Conservation (phyloP, 2,329 filamentous ascomycete species). For the Coniosporium uncinatum region DNA sequence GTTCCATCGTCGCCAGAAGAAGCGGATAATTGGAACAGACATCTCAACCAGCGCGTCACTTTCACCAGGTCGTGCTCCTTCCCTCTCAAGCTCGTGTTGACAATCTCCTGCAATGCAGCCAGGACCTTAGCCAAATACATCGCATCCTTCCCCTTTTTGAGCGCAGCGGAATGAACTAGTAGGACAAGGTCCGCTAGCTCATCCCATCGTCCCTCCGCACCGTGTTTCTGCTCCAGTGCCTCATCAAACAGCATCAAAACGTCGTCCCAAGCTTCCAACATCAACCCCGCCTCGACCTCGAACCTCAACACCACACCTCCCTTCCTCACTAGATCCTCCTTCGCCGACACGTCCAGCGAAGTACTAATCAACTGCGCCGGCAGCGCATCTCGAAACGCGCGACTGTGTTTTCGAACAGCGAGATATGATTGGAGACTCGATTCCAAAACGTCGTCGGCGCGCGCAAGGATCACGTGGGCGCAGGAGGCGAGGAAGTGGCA, state of each 20-base stretch:
- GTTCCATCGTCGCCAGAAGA: too few relatives aligned
- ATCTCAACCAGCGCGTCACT: conserved; percentile 73
- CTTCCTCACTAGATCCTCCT: conserved; percentile 53
- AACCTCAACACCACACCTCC: conserved; percentile 64
- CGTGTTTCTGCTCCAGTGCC: too few relatives aligned
- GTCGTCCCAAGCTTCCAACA: conserved; percentile 61
- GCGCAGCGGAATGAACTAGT: conserved; percentile 30
- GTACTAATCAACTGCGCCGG: conserved; percentile 27
- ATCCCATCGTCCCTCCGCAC: conserved; percentile 21
- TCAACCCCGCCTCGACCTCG: conserved; percentile 71
- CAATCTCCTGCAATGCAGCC: conserved; percentile 55
- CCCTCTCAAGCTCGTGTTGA: conserved; percentile 60
- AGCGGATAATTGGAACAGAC: conserved; percentile 66
- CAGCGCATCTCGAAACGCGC: conserved; percentile 46
- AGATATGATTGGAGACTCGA: conserved; percentile 52
- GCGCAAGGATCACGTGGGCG: conserved; percentile 39
- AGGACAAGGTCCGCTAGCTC: conserved; percentile 40
- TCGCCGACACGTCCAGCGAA: conserved; percentile 34
- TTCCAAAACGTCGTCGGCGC: conserved; percentile 34
- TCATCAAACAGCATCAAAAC: conserved; percentile 44
- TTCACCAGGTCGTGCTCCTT: conserved; percentile 38
- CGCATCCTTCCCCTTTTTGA: conserved; percentile 4
- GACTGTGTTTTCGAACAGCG: conserved; percentile 52
- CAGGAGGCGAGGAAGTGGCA: conserved; percentile 62
- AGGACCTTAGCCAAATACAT: not conserved